These are phyloP conservation scores for Epichloe glyceriae DNA, from an alignment of 2,329 filamentous ascomycete species.

Conservation along the genomic window DNA sequence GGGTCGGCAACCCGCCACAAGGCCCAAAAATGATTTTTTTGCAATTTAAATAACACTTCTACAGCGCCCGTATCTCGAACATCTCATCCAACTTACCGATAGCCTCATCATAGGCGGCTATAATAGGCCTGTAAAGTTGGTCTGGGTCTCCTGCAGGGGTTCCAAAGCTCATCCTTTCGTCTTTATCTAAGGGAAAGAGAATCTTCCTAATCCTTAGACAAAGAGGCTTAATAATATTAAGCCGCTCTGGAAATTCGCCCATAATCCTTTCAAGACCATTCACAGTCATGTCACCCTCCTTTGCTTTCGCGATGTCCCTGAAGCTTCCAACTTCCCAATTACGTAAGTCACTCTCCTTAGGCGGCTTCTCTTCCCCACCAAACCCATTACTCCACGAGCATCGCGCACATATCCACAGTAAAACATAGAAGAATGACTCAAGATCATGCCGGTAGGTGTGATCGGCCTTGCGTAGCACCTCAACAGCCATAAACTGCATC, in stretches of 20 bases:
- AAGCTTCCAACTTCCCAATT: conserved; percentile 7
- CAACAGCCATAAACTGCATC: conserved; percentile 22
- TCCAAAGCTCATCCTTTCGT: conserved; percentile 3
- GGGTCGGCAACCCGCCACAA: no score
- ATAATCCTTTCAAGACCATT: conserved; percentile 5
- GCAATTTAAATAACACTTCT: no score
- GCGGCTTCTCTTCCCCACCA: background rate
- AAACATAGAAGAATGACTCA: conserved; percentile 7
- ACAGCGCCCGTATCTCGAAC: no score
- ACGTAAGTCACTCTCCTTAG: background rate
- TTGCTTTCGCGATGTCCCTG: conserved; percentile 1
- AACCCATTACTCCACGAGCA: conserved; percentile 6
- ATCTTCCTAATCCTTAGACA: conserved; percentile 7
- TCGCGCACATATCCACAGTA: conserved; percentile 10
- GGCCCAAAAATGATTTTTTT: no score
- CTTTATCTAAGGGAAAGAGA: conserved; percentile 5
- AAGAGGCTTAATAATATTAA: conserved; percentile 9
- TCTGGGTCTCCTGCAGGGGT: conserved; percentile 7
- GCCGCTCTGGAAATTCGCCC: conserved; percentile 7
- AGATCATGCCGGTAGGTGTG: conserved; percentile 13
- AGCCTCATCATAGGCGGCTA: conserved; percentile 7
- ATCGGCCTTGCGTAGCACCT: conserved; percentile 16
- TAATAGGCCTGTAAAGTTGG: conserved; percentile 7
- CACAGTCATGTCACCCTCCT: conserved; percentile 5
- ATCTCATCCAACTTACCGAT: background rate